Conservation (phyloP, 1,284 basidiomycete genomes). For the Anthracocystis walkeri region DNA sequence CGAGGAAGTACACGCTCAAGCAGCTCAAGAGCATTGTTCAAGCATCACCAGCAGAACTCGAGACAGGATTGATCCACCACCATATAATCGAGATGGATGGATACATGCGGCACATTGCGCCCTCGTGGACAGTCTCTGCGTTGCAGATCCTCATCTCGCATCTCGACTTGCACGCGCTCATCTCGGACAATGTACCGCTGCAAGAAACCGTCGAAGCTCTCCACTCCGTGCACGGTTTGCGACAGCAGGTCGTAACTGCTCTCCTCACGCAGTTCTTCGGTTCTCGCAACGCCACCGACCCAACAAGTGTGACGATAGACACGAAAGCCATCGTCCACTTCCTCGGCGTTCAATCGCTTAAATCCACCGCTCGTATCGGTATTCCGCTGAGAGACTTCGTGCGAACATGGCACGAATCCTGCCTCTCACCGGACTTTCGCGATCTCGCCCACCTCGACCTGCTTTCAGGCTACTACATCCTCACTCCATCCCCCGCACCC, state of each 20-base stretch:
- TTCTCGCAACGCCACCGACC: neutral
- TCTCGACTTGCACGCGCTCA: slow-evolving; percentile 56
- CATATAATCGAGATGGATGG: slow-evolving; percentile 61
- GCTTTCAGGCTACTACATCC: slow-evolving; percentile 49
- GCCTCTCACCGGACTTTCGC: slow-evolving; percentile 30
- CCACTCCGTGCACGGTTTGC: slow-evolving; percentile 23
- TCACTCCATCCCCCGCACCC: slow-evolving; percentile 49
- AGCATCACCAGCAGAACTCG: slow-evolving; percentile 58
- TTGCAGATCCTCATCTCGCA: slow-evolving; percentile 56
- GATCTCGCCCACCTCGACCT: slow-evolving; percentile 23
- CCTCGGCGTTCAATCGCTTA: slow-evolving; percentile 53
- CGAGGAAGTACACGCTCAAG: slow-evolving; percentile 56
- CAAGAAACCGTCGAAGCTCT: slow-evolving; percentile 46
- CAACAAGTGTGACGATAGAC: slow-evolving; percentile 35
- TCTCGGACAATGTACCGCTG: slow-evolving; percentile 51
- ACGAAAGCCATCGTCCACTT: slow-evolving; percentile 42
- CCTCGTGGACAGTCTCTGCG: slow-evolving; percentile 32
- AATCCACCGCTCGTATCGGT: slow-evolving; percentile 27
- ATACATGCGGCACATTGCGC: slow-evolving; percentile 55
- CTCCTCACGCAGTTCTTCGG: slow-evolving; percentile 62
- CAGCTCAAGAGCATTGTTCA: slow-evolving; percentile 64
- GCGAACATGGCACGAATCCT: slow-evolving; percentile 25
- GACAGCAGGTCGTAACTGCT: slow-evolving; percentile 47
- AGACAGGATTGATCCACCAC: slow-evolving; percentile 41
- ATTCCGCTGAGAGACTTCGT: slow-evolving; percentile 39